phyloP scores from a whole-genome alignment of 768 basidiomycete genomes.

The Kwoniella sp. region DNA sequence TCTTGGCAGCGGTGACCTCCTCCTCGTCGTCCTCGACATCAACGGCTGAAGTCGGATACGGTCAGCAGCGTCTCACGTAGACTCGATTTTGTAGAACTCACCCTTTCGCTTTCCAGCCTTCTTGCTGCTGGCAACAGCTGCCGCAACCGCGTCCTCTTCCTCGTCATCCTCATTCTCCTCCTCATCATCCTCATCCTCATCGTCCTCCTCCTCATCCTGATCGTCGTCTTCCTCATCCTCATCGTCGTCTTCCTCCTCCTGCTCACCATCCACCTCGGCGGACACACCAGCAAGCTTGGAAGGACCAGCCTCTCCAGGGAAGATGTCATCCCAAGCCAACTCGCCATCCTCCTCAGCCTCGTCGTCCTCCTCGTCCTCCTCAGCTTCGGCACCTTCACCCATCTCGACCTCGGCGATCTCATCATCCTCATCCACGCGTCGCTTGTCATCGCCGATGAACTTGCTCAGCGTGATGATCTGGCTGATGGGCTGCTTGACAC shows the following conservation, averaged over 20 bases:
- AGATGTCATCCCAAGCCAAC: slow-evolving; percentile 82
- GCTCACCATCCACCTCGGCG: slow-evolving; percentile 43
- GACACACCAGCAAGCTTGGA: slow-evolving; percentile 49
- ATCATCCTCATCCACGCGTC: slow-evolving; percentile 53
- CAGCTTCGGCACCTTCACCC: slow-evolving; percentile 37
- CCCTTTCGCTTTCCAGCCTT: slow-evolving; percentile 37
- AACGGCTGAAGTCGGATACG: slow-evolving; percentile 6
- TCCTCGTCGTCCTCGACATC: slow-evolving; percentile 55
- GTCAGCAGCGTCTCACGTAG: not conserved
- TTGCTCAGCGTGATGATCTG: slow-evolving; percentile 84
- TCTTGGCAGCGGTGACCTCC: slow-evolving; percentile 51
- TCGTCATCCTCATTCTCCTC: slow-evolving; percentile 44
- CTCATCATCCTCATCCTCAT: slow-evolving; percentile 41
- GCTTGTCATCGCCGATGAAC: slow-evolving; percentile 79
- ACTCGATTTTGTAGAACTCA: slow-evolving; percentile 2
- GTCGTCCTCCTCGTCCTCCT: slow-evolving; percentile 52
- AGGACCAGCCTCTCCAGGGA: slow-evolving; percentile 56
- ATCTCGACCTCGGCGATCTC: slow-evolving; percentile 46
- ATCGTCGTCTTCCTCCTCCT: slow-evolving; percentile 31
- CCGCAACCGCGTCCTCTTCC: slow-evolving; percentile 26
- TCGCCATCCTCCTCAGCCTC: slow-evolving; percentile 47
- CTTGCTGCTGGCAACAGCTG: slow-evolving; percentile 20
- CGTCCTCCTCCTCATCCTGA: slow-evolving; percentile 37
- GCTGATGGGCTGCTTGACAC: slow-evolving; percentile 80
- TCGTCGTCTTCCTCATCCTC: slow-evolving; percentile 35